These are phyloP conservation scores for Cylindrodendrum hubeiense DNA, from an alignment of 2,329 filamentous ascomycete species.

Conservation along the genomic window DNA sequence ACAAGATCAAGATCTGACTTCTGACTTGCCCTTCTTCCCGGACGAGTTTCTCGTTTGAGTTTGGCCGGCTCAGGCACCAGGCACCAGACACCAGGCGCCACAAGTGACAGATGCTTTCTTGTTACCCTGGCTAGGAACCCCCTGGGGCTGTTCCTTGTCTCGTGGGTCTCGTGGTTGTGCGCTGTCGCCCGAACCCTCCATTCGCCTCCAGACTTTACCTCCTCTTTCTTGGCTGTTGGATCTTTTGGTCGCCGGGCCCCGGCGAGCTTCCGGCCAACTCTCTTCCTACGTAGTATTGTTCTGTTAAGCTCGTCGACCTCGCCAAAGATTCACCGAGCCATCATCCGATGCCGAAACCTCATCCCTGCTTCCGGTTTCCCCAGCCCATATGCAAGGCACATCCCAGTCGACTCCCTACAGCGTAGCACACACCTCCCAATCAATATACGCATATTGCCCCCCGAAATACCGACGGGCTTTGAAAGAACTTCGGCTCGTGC, in stretches of 20 bases:
- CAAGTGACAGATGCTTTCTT: background rate
- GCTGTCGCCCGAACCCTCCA: background rate
- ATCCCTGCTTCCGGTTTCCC: background rate
- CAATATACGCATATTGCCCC: background rate
- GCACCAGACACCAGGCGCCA: too few species aligned
- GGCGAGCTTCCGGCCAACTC: background rate
- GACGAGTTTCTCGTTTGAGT: conserved; percentile 21
- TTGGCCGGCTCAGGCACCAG: background rate
- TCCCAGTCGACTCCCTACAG: background rate
- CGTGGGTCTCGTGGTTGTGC: background rate
- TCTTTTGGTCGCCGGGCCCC: background rate
- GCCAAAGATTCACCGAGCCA: background rate
- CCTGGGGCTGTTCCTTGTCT: background rate
- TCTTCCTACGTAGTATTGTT: background rate
- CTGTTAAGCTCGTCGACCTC: background rate
- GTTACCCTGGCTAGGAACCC: background rate
- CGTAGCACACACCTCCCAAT: background rate
- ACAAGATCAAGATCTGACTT: conserved; percentile 28
- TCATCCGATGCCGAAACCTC: conserved; percentile 2
- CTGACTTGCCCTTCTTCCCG: conserved; percentile 12
- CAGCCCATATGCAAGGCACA: background rate
- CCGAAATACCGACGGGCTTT: background rate
- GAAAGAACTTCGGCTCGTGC: background rate
- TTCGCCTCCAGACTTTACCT: background rate
- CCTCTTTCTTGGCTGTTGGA: background rate